Conservation (phyloP, 2,329 filamentous ascomycete species). For the Phaeophleospora eucalypticola region DNA sequence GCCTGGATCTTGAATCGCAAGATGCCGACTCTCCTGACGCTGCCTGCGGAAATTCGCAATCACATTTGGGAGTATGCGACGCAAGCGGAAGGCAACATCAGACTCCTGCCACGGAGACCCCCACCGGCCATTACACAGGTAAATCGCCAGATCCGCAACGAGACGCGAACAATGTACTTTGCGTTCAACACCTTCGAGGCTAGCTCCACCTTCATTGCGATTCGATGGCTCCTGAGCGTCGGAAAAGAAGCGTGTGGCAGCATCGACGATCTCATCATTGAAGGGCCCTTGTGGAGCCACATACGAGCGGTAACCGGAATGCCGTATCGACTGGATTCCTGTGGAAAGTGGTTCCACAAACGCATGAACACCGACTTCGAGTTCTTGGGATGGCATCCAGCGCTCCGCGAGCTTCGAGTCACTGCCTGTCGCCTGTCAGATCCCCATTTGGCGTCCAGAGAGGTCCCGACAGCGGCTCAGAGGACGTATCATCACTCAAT, state of each 20-base stretch:
- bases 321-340: too few species aligned
- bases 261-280: too few species aligned
- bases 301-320: too few species aligned
- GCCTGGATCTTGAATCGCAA: too few species aligned
- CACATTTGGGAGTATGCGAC: neutral
- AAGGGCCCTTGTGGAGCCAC: too few species aligned
- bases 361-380: neutral
- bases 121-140: neutral
- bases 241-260: too few species aligned
- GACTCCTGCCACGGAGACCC: neutral
- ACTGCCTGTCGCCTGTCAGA: neutral
- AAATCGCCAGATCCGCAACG: neutral
- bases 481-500: neutral
- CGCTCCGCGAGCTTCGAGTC: neutral
- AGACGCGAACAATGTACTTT: neutral
- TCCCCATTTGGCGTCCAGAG: neutral
- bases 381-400: neutral
- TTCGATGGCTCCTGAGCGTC: neutral
- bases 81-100: neutral
- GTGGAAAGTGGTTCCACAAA: neutral
- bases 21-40: neutral
- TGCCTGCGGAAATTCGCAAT: neutral
- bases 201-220: neutral
- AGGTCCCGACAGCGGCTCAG: neutral
- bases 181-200: neutral